A percentile compares a stretch with the other conserved stretches of the same genome.
phyloP scores from a whole-genome alignment of 495 filamentous ascomycete species.

The Emericellopsis terricola region DNA sequence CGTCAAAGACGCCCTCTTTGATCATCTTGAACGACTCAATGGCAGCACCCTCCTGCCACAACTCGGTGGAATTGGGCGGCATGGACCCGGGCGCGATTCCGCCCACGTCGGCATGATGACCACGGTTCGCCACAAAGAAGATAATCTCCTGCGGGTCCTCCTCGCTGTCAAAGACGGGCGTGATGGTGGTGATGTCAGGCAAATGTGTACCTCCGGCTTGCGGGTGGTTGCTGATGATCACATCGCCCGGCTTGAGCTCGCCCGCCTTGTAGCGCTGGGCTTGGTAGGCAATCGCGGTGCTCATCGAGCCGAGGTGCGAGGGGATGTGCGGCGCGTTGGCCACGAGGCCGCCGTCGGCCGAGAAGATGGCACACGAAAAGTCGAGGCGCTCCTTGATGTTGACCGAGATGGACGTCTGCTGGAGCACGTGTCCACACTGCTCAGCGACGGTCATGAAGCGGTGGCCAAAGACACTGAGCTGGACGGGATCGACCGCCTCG shows the following conservation, averaged over 20 bases:
- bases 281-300: slow-evolving; percentile 86
- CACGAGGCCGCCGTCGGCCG: slow-evolving; percentile 70
- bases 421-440: slow-evolving; percentile 87
- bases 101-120: slow-evolving; percentile 93
- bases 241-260: slow-evolving; percentile 78
- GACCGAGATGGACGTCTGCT: slow-evolving; percentile 91
- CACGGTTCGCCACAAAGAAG: slow-evolving; percentile 90
- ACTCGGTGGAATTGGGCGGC: slow-evolving; percentile 83
- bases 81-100: slow-evolving; percentile 92
- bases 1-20: slow-evolving; percentile 75
- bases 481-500: slow-evolving; percentile 59
- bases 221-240: slow-evolving; percentile 89
- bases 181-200: slow-evolving; percentile 87
- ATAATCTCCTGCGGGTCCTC: slow-evolving; percentile 68
- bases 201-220: slow-evolving; percentile 70
- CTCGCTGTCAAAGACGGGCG: slow-evolving; percentile 77
- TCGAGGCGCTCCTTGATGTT: slow-evolving; percentile 97
- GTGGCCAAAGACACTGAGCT: slow-evolving; percentile 89
- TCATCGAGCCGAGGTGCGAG: slow-evolving; percentile 82
- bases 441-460: slow-evolving; percentile 98
- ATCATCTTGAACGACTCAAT: slow-evolving; percentile 93
- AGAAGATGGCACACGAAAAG: slow-evolving; percentile 95
- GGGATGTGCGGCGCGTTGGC: slow-evolving; percentile 95
- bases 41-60: slow-evolving; percentile 86
- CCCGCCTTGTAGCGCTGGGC: slow-evolving; percentile 77